Evolutionary conservation across 73 alveolate genomes (phyloP), one percentile per base, ranked within the genome.

Genomic region (Paraurostyla sp.): DNA sequence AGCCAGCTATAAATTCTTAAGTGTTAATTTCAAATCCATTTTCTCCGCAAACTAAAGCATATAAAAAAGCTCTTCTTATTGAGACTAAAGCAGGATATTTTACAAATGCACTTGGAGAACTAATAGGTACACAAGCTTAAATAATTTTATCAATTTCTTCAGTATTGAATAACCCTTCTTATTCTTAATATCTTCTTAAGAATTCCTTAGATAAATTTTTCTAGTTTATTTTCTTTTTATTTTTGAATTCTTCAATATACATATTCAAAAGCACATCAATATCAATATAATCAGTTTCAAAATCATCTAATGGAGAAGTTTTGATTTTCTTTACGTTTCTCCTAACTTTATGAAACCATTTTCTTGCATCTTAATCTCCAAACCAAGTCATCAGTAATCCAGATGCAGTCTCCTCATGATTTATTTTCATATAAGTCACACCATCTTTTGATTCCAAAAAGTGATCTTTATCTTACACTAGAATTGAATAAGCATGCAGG

Each of bases 31-130:
- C 87, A 46, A 68, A 58, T 13, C 82, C 33, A 48, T 91, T 91
- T 30, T 71, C 83, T 50, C 88, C 91, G 25, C 91, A 36, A n/a
- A 89, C 76, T 51, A 91, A 84, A 23, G 93, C 80, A 63, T 68
- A 91, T 57, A 91, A 73, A 50, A 91, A 91, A 27, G 95, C 92
- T 57, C 95, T 73, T 60, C 84, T 41, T 38, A 71, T 30, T 6
- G 91, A 41, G 25, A 84, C 35, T 13, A 69, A 52, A 20, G 84
- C 91, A 4, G 95, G 91, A 48, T 32, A 91, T n/a, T 71, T 43
- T 0, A 83, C 90, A 50, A 69, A 91, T 13, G 51, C 86, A 27
- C 93, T 85, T 18, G 78, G 88, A 42, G 82, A 48, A 2, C 20
- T 40, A 9, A 25, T 25, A 2, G 87, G 88, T 9, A 73, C 13